phyloP scores from a whole-genome alignment of 805 yeast species.

The Scheffersomyces ergatensis region DNA sequence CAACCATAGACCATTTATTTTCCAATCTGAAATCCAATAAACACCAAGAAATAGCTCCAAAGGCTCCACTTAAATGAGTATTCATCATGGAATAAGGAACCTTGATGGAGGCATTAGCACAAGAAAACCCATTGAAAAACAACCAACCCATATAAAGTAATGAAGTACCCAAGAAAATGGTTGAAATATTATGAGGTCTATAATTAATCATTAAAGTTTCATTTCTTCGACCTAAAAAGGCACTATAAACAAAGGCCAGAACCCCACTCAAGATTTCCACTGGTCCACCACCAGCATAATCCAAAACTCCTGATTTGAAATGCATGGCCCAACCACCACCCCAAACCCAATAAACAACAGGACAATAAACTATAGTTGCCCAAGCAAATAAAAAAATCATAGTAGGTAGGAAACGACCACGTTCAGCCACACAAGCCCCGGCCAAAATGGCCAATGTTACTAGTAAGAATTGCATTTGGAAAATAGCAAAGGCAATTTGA shows the following conservation, averaged over 20 bases:
- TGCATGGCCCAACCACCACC: constrained; percentile 88
- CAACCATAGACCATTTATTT: constrained; percentile 91
- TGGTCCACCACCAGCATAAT: constrained; percentile 98
- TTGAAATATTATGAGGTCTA: constrained; percentile 92
- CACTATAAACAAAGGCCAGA: constrained; percentile 84
- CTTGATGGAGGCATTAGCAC: constrained; percentile 75
- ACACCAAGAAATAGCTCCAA: constrained; percentile 93
- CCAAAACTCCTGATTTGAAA: constrained; percentile 82
- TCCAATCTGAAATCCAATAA: constrained; percentile 84
- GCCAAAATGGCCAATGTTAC: constrained; percentile 91
- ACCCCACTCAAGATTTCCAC: constrained; percentile 92
- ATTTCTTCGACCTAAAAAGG: constrained; percentile 73
- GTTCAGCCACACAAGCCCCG: constrained; percentile 84
- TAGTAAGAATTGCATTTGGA: constrained; percentile 87
- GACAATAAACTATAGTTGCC: constrained; percentile 91
- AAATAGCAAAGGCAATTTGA: constrained; percentile 78
- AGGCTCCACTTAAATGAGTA: constrained; percentile 83
- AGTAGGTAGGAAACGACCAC: constrained; percentile 86
- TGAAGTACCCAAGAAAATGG: constrained; percentile 84
- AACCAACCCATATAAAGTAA: constrained; percentile 95
- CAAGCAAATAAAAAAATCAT: constrained; percentile 80
- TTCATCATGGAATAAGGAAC: constrained; percentile 91
- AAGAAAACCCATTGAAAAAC: constrained; percentile 90
- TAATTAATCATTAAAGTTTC: constrained; percentile 79
- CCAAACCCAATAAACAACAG: constrained; percentile 97